phyloP scores from a whole-genome alignment of 2,329 filamentous ascomycete genomes.

The Paecilomyces fulvus region DNA sequence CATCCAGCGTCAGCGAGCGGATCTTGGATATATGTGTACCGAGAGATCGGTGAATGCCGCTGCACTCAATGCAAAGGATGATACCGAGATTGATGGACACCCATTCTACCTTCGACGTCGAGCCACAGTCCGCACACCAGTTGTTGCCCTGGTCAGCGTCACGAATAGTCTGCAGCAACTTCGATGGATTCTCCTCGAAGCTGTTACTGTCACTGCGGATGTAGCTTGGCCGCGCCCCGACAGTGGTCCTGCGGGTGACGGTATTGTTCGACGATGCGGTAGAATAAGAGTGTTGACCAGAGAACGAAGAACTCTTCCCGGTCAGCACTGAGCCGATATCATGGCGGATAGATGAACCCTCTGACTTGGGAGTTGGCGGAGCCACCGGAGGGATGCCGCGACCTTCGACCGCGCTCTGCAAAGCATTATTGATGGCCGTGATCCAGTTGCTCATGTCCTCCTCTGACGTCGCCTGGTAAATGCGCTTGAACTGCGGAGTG shows the following conservation, averaged over 20 bases:
- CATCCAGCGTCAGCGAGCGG: slow-evolving; percentile 87
- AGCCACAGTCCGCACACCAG: slow-evolving; percentile 90
- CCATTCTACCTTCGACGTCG: slow-evolving; percentile 91
- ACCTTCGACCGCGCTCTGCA: slow-evolving; percentile 91
- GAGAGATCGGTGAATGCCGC: slow-evolving; percentile 89
- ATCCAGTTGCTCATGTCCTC: slow-evolving; percentile 99
- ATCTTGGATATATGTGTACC: slow-evolving; percentile 98
- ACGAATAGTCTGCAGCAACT: slow-evolving; percentile 75
- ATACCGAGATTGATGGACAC: slow-evolving; percentile 97
- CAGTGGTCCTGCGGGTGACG: slow-evolving; percentile 78
- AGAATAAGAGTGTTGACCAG: slow-evolving; percentile 45
- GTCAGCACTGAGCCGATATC: slow-evolving; percentile 91
- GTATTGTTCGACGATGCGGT: slow-evolving; percentile 41
- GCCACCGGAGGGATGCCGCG: slow-evolving; percentile 47
- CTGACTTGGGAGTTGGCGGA: slow-evolving; percentile 32
- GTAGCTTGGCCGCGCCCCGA: slow-evolving; percentile 74
- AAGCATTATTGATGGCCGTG: slow-evolving; percentile 86
- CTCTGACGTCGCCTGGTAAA: slow-evolving; percentile 95
- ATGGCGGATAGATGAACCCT: slow-evolving; percentile 57
- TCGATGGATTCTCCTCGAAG: slow-evolving; percentile 76
- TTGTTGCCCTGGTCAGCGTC: slow-evolving; percentile 88
- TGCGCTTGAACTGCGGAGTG: slow-evolving; percentile 87
- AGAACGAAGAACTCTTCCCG: slow-evolving; percentile 68
- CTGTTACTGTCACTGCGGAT: slow-evolving; percentile 59
- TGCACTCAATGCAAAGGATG: slow-evolving; percentile 94